Evolutionary conservation across 2,329 filamentous ascomycete genomes (phyloP).

Genomic region (Botrytis squamosa): DNA sequence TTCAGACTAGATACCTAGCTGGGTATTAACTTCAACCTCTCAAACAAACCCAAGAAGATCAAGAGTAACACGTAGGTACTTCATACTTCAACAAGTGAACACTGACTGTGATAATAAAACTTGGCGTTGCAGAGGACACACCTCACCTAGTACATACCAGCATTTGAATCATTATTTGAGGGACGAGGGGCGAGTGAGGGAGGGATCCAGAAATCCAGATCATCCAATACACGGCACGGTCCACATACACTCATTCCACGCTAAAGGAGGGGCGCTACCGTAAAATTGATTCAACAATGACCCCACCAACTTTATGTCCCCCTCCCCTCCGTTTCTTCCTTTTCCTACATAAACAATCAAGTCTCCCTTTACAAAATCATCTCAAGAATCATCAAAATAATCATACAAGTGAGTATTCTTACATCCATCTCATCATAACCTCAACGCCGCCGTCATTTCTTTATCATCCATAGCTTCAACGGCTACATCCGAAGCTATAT

Average conservation of each 20-base stretch:
- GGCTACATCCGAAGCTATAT: conserved; percentile 8
- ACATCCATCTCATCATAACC: not conserved
- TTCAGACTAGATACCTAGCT: not conserved
- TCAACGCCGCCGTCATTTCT: not conserved
- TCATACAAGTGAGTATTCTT: conserved; percentile 28
- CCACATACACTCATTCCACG: conserved; percentile 11
- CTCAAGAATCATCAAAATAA: conserved; percentile 19
- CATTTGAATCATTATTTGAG: not conserved
- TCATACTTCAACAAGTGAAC: not conserved
- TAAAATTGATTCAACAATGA: conserved; percentile 23
- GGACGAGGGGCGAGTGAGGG: not conserved
- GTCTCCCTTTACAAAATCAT: conserved; percentile 17
- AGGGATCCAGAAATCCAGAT: not conserved
- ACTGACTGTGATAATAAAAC: not conserved
- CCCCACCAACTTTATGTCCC: conserved; percentile 22
- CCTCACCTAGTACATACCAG: not conserved
- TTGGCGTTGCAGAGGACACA: not conserved
- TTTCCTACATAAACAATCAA: conserved; percentile 26
- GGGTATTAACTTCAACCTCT: not conserved
- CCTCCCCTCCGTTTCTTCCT: conserved; percentile 25
- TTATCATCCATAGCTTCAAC: not conserved
- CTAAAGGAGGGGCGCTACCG: conserved; percentile 23
- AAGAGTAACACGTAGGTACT: conserved; percentile 8
- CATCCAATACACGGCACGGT: conserved; percentile 4
- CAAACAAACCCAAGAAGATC: not conserved